Conservation (phyloP, 345 rosid genomes). For the Salix viminalis region DNA sequence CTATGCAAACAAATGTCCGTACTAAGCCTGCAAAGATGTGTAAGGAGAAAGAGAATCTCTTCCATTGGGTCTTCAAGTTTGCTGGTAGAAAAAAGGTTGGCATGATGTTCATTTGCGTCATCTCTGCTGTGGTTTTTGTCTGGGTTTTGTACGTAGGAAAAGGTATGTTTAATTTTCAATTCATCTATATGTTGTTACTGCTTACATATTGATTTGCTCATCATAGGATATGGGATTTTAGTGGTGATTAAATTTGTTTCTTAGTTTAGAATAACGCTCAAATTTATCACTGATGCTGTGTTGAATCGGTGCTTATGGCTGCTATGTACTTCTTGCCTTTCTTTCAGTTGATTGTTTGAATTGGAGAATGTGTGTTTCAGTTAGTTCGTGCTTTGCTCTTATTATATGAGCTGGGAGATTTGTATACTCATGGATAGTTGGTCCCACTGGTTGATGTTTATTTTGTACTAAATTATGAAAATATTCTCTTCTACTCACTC, state of each 20-base stretch:
- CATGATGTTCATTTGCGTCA: constrained; percentile 74
- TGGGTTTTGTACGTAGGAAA: constrained; percentile 83
- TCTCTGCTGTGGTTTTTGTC: constrained; percentile 78
- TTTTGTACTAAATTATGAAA: neutral
- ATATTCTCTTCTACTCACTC: neutral
- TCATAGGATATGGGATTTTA: neutral
- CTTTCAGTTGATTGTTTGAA: neutral
- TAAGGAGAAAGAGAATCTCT: constrained; percentile 71
- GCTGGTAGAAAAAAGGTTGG: constrained; percentile 94
- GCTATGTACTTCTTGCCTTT: neutral
- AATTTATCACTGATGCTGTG: neutral
- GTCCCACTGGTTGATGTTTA: neutral
- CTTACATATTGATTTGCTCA: neutral
- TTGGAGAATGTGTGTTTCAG: neutral
- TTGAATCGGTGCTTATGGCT: neutral
- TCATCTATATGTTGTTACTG: neutral
- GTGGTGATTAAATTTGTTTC: neutral
- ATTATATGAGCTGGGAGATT: neutral
- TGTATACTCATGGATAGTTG: neutral
- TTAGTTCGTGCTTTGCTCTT: neutral
- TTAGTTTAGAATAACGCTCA: neutral
- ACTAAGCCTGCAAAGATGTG: constrained; percentile 69
- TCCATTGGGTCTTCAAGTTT: constrained; percentile 84
- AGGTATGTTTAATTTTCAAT: constrained; percentile 43
- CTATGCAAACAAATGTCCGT: constrained; percentile 36